Percentiles rank a stretch among this genome's conserved stretches.
Evolutionary conservation across 805 yeast species (phyloP).

Genomic region (Millerago galiae): DNA sequence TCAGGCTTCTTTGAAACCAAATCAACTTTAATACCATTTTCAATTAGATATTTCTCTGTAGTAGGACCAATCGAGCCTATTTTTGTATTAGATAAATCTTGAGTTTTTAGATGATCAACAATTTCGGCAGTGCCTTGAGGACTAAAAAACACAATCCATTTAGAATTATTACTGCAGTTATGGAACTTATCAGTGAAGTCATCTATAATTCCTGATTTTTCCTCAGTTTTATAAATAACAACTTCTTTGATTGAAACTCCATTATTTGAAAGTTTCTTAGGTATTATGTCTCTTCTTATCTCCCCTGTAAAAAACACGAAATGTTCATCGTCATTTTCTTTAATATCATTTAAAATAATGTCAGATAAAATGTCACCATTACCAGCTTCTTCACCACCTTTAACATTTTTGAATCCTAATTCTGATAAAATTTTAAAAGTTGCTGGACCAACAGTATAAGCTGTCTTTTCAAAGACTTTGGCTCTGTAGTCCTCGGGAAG

Average conservation of each 20-base stretch:
- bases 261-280: conserved; percentile 42
- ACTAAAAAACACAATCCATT: conserved; percentile 84
- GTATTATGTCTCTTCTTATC: conserved; percentile 75
- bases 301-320: conserved; percentile 81
- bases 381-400: conserved; percentile 76
- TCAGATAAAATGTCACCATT: conserved; percentile 71
- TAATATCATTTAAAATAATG: conserved; percentile 37
- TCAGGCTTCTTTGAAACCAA: conserved; percentile 71
- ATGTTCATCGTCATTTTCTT: conserved; percentile 21
- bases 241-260: conserved; percentile 48
- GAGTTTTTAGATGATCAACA: conserved; percentile 35
- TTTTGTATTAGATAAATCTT: conserved; percentile 18
- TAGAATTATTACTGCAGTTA: conserved; percentile 14
- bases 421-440: conserved; percentile 53
- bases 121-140: conserved; percentile 80
- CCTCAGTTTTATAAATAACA: conserved; percentile 63
- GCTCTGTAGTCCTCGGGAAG: conserved; percentile 16
- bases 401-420: conserved; percentile 60
- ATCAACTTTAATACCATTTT: conserved; percentile 48
- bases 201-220: conserved; percentile 38
- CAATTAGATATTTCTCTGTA: conserved; percentile 55
- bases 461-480: conserved; percentile 41
- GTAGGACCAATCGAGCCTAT: conserved; percentile 93
- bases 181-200: conserved; percentile 25
- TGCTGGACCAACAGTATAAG: conserved; percentile 90